Conservation (phyloP, 75 land plant species). For the Ceratopteris richardii region DNA sequence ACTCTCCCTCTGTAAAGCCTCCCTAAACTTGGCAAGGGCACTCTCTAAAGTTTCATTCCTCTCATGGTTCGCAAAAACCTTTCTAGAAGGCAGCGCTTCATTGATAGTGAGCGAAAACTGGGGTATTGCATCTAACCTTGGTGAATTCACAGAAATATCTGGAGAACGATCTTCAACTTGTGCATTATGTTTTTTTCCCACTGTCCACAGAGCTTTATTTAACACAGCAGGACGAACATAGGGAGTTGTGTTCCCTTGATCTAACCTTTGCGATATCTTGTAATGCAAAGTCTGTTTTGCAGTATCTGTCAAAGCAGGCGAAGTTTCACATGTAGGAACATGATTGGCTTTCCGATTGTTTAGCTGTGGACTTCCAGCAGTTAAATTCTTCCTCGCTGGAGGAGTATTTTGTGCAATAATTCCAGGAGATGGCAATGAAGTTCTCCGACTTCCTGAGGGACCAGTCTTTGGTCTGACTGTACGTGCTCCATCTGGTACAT, state of each 20-base stretch:
- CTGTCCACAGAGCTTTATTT: neutral
- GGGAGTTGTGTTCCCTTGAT: neutral
- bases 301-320: slow-evolving; percentile 8
- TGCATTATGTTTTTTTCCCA: slow-evolving; percentile 5
- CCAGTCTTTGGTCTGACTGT: neutral
- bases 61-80: neutral
- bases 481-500: neutral
- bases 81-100: slow-evolving; percentile 25
- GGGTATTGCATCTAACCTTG: slow-evolving; percentile 65
- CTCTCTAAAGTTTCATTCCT: slow-evolving; percentile 1
- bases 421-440: slow-evolving; percentile 46
- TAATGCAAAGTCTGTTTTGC: neutral
- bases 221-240: neutral
- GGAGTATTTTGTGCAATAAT: neutral
- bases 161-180: slow-evolving; percentile 41
- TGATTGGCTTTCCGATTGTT: slow-evolving; percentile 4
- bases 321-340: neutral
- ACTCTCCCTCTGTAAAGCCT: slow-evolving; percentile 3
- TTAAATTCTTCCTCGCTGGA: neutral
- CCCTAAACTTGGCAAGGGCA: neutral
- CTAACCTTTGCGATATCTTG: neutral
- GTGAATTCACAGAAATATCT: slow-evolving; percentile 79
- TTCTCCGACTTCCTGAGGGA: slow-evolving; percentile 20
- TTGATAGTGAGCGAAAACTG: slow-evolving; percentile 60
- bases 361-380: neutral